Evolutionary conservation across 2,329 filamentous ascomycete species (phyloP), one percentile per base, ranked within the genome.

Genomic region (Huntiella omanensis): DNA sequence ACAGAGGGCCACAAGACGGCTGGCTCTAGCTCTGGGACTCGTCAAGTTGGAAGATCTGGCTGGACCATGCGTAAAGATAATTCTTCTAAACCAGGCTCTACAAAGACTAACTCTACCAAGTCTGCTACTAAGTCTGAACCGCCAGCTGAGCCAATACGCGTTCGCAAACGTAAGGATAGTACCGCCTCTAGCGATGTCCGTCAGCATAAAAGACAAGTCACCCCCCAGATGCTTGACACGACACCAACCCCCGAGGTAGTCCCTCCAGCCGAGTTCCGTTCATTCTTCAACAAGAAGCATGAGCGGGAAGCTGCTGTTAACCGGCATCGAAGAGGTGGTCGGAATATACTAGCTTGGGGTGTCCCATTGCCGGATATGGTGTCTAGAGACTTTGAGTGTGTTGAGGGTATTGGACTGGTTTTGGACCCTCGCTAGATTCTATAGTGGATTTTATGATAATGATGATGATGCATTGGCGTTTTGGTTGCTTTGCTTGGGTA

Each of bases 261-360:
- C 13, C 16, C n/a, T 60, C 2, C 72, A 69, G 49, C 80, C 83
- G 22, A 28, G 34, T 86, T 95, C 57, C 80, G 68, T n/a, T 93
- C 84, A 0, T 95, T 95, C 64, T 96, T 86, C 58, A 61, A 70
- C 13, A 86, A 91, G 62, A 76, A 72, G 17, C 78, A 92, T 56
- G 71, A 88, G 50, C 79, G 88, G 19, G 83, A 86, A 16, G 75
- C 77, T 5, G 85, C 87, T 7, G 62, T 94, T n/a, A 80, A 75
- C 51, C 77, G 75, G 53, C 69, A 75, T 42, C 71, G 85, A 33
- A 75, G 83, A 45, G 74, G 77, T 43, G 75, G 76, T 38, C 71
- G 84, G 43, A 82, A 72, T 44, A 69, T 78, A 12, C 67, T 80
- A 41, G 88, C 87, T 3, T 96, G 91, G 71, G 88, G 88, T 0